A percentile compares a stretch with the other conserved stretches of the same genome.
These are phyloP conservation scores for Botrytis pseudocinerea DNA, from an alignment of 2,329 filamentous ascomycete species.

Conservation along the genomic window DNA sequence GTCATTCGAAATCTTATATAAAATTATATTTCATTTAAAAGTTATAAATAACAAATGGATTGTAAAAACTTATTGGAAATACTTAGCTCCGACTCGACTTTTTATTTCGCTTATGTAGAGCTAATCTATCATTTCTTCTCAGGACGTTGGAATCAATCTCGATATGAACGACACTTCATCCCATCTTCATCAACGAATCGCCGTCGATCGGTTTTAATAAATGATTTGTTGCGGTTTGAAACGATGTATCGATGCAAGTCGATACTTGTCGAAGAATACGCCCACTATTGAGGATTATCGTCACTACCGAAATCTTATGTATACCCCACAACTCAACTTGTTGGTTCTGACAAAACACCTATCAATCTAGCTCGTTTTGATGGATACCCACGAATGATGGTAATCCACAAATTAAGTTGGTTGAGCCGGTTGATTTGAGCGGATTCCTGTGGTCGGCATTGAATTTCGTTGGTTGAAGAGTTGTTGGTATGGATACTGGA, in stretches of 20 bases:
- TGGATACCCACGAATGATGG: not conserved
- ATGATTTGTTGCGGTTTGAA: too few species aligned
- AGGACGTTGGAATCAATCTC: too few species aligned
- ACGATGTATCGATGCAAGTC: not conserved
- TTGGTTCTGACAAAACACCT: not conserved
- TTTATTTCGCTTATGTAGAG: too few species aligned
- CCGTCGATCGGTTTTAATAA: not conserved
- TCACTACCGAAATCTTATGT: not conserved
- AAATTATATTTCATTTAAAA: too few species aligned
- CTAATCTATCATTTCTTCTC: too few species aligned
- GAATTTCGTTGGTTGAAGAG: not conserved
- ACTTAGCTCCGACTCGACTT: too few species aligned
- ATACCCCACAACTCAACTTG: not conserved
- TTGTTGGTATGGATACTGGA: not conserved
- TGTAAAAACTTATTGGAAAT: too few species aligned
- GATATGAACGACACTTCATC: too few species aligned
- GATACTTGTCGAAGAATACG: rapidly evolving
- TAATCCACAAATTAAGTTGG: not conserved
- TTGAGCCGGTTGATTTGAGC: too few species aligned
- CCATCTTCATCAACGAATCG: too few species aligned
- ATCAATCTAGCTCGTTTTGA: not conserved
- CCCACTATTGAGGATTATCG: not conserved
- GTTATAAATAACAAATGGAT: too few species aligned
- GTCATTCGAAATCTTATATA: too few species aligned
- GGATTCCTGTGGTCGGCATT: not conserved